phyloP scores from a whole-genome alignment of 805 yeast species.

The Millerago galiae region DNA sequence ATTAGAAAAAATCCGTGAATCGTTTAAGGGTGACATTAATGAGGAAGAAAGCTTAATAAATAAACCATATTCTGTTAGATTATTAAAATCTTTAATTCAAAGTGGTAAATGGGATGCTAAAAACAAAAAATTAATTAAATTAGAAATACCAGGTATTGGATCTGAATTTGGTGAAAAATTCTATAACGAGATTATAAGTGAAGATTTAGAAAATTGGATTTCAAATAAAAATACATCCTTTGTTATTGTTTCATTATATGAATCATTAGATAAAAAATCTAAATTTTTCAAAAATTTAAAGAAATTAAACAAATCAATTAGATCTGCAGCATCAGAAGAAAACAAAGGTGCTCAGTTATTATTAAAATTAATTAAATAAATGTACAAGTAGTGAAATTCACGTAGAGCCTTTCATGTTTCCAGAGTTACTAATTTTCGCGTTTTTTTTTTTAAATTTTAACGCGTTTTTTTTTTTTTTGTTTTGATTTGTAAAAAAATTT shows the following conservation, averaged over 20 bases:
- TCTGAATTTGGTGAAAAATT: constrained; percentile 51
- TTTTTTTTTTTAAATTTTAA: no score
- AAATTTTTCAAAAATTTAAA: constrained; percentile 49
- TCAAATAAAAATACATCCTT: constrained; percentile 66
- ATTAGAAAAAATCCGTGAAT: constrained; percentile 48
- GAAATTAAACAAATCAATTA: constrained; percentile 38
- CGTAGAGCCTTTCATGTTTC: no score
- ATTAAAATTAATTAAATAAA: constrained; percentile 26
- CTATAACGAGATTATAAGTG: constrained; percentile 47
- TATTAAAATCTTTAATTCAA: constrained; percentile 70
- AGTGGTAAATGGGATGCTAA: constrained; percentile 79
- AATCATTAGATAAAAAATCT: constrained; percentile 46
- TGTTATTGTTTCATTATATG: constrained; percentile 74
- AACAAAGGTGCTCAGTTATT: constrained; percentile 65
- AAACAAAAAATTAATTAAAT: constrained; percentile 42
- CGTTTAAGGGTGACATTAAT: constrained; percentile 58
- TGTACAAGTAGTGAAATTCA: no score
- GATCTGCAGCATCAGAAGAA: constrained; percentile 33
- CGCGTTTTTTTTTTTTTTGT: background rate
- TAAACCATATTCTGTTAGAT: constrained; percentile 68
- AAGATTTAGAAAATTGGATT: constrained; percentile 60
- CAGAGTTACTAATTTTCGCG: no score
- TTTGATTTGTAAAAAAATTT: background rate
- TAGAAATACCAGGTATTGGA: constrained; percentile 46
- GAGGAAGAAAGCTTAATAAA: constrained; percentile 61